Evolutionary conservation across 768 basidiomycete species (phyloP).

Genomic region (Collybia sp.): DNA sequence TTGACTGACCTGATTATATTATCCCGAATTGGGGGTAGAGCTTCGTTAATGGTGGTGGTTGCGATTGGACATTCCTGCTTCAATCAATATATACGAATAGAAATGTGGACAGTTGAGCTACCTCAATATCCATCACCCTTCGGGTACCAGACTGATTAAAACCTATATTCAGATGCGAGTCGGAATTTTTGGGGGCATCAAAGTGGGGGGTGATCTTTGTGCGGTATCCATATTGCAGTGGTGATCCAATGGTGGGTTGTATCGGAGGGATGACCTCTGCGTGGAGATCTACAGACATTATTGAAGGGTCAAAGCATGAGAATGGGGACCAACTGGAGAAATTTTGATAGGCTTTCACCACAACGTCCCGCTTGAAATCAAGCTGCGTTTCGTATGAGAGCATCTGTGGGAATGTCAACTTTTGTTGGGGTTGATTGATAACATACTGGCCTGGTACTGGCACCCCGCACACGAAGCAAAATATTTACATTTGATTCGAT

Average conservation of each 20-base stretch:
- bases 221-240: constrained; percentile 86
- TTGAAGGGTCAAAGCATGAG: background rate
- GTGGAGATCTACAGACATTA: constrained; percentile 43
- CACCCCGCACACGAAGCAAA: constrained; percentile 91
- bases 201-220: constrained; percentile 99
- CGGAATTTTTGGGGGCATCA: constrained; percentile 58
- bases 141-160: constrained; percentile 79
- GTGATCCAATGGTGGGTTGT: constrained; percentile 76
- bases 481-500: constrained; percentile 72
- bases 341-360: constrained; percentile 77
- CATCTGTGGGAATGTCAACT: constrained; percentile 46
- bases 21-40: constrained; percentile 54
- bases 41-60: constrained; percentile 71
- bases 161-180: constrained; percentile 71
- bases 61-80: constrained; percentile 88
- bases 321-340: constrained; percentile 49
- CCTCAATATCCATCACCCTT: constrained; percentile 88
- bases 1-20: constrained; percentile 60
- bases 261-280: constrained; percentile 57
- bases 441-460: constrained; percentile 74
- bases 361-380: constrained; percentile 79
- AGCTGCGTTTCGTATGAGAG: constrained; percentile 85
- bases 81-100: background rate
- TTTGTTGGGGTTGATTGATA: background rate
- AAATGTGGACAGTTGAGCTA: constrained; percentile 19